These are phyloP conservation scores for Typha latifolia DNA, from an alignment of 176 grass and related monocot genomes.

Conservation along the genomic window DNA sequence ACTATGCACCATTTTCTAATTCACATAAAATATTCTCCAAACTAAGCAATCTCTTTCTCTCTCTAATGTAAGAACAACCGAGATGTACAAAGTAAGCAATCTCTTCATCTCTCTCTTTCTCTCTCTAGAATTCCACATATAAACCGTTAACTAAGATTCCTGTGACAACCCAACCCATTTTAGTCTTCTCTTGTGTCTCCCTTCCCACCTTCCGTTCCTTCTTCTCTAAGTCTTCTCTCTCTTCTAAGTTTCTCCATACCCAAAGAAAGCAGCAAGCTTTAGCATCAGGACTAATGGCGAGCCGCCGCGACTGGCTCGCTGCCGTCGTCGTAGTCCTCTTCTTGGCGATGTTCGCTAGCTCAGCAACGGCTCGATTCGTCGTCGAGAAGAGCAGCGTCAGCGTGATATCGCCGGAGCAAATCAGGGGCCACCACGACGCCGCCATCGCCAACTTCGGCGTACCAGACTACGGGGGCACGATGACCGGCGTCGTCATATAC, in stretches of 20 bases:
- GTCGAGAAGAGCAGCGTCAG: conserved; percentile 73
- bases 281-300: conserved; percentile 19
- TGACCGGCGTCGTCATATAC: conserved; percentile 61
- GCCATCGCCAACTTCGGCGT: conserved; percentile 94
- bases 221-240: conserved; percentile 19
- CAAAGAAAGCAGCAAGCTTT: not conserved
- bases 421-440: conserved; percentile 44
- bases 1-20: not conserved
- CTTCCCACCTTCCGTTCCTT: conserved; percentile 9
- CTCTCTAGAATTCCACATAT: not conserved
- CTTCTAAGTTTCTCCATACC: not conserved
- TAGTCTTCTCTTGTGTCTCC: conserved; percentile 1
- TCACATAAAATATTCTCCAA: not conserved
- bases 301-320: conserved; percentile 7
- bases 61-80: not conserved
- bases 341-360: conserved; percentile 7
- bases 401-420: conserved; percentile 48
- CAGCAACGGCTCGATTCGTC: conserved; percentile 44
- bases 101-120: not conserved
- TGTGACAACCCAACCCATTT: not conserved
- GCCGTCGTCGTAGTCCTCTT: conserved; percentile 19
- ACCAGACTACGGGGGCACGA: conserved; percentile 68
- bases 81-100: not conserved
- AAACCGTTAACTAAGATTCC: not conserved
- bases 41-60: not conserved